Evolutionary conservation across 768 basidiomycete species (phyloP), one percentile per base, ranked within the genome.

Genomic region (Suillus subaureus): DNA sequence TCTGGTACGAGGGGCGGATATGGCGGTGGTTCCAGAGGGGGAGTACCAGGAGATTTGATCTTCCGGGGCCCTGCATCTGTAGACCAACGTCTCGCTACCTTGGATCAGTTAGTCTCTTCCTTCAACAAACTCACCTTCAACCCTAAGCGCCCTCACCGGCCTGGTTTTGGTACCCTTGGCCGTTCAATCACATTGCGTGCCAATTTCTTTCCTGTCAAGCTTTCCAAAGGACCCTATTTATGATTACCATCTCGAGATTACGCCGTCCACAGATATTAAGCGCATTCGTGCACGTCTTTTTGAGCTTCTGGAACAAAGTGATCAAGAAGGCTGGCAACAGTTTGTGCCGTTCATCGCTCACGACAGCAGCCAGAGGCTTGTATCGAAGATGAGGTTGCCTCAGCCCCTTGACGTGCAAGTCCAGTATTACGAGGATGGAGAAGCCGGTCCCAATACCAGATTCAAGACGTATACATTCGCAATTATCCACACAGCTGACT

Each of bases 201-300:
- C 42, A 86, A 86, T 65, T 85, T 85, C 70, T 86, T 87, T 69
- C 66, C 84, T 0, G 70, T 85, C 63, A 75, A 71, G 28, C 75
- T 85, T 43, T 77, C 81, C 1, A 79, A 78, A 62, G 77, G 74
- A 0, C 68, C 77, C 23, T n/a, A 64, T 86, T 4, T 79, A 79
- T 62, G 85, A 87, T 66, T 86, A 86, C 66, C 78, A 79, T 40
- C 74, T 84, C 64, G 69, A 74, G 0, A 70, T 83, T 8, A 60
- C 71, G 2, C 84, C 83, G 21, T 70, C 52, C n/a, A 76, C 75
- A 0, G 68, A 75, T 52, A 68, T 79, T 62, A 80, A 73, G 65
- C 75, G 80, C 23, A 75, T 85, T 57, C 78, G 73, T 62, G 68
- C 74, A 11, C 74, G 84, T 13, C 73, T 87, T 56, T 82, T 83